A percentile compares a stretch with the other conserved stretches of the same genome.
Conservation (phyloP, 2,329 filamentous ascomycete species). For the Colletotrichum falcatum region DNA sequence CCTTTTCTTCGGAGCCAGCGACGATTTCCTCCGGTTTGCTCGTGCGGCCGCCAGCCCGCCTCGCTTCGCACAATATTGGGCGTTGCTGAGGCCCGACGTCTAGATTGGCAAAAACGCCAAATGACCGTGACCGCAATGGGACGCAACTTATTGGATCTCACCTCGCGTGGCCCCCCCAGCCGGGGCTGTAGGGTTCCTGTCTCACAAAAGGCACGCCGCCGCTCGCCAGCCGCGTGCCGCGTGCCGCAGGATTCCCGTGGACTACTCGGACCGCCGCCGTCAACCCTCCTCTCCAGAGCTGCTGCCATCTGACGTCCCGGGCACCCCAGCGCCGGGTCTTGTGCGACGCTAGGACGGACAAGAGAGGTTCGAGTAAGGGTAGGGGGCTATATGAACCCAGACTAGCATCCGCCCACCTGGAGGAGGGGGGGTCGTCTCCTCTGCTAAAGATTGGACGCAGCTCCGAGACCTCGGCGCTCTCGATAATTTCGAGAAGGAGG, state of each 20-base stretch:
- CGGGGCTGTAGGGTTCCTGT: background rate
- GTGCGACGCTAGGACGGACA: conserved; percentile 12
- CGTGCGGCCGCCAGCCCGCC: background rate
- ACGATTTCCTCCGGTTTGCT: background rate
- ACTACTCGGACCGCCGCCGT: background rate
- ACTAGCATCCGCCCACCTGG: conserved; percentile 17
- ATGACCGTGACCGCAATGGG: background rate
- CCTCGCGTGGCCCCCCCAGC: background rate
- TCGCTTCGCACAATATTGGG: conserved; percentile 2
- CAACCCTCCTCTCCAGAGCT: too few relatives aligned
- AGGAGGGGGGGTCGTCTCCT: background rate
- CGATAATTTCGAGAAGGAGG: background rate
- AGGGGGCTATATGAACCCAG: conserved; percentile 7
- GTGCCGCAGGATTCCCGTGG: conserved; percentile 29
- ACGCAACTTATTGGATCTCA: background rate
- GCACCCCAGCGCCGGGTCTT: background rate
- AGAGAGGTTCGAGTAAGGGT: background rate
- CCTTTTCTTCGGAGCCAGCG: conserved; percentile 2
- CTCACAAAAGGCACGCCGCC: conserved; percentile 3
- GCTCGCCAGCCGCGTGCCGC: conserved; percentile 20
- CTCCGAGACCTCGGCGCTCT: conserved; percentile 5
- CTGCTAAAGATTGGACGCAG: conserved; percentile 23
- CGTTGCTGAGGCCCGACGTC: background rate
- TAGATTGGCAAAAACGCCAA: background rate
- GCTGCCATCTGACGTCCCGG: conserved; percentile 15